Evolutionary conservation across 176 grass and related monocot genomes (phyloP).

Genomic region (Phyllostachys edulis): DNA sequence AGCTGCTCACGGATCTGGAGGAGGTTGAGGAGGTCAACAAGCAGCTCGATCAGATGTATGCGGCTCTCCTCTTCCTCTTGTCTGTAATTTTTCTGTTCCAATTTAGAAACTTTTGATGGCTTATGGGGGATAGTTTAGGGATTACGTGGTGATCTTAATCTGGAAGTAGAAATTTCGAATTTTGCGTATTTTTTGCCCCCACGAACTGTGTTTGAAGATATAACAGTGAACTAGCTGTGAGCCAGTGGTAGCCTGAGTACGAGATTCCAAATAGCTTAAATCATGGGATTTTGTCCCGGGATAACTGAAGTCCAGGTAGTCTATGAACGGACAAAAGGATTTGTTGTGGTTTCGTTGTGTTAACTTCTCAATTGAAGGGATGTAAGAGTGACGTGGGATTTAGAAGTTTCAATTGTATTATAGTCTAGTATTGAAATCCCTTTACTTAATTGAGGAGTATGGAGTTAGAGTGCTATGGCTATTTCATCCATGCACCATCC

Average conservation of each 20-base stretch:
- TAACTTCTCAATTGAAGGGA: background rate
- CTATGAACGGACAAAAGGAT: background rate
- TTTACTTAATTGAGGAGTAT: background rate
- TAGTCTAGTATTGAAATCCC: background rate
- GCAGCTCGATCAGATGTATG: constrained; percentile 97
- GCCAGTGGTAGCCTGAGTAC: background rate
- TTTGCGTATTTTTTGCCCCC: background rate
- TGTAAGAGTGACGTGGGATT: background rate
- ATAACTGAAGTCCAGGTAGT: background rate
- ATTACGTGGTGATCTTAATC: background rate
- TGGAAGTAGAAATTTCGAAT: background rate
- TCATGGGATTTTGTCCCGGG: background rate
- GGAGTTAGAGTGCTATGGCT: background rate
- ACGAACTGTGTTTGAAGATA: background rate
- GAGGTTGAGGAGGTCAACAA: constrained; percentile 99
- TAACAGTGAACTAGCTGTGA: background rate
- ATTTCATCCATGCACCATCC: background rate
- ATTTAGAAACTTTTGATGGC: background rate
- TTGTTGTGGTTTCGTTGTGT: background rate
- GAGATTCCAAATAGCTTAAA: background rate
- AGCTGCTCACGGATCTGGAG: constrained; percentile 97
- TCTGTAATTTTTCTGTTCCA: no score
- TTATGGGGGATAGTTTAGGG: background rate
- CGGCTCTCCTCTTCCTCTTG: background rate
- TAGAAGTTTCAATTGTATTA: background rate